phyloP scores from a whole-genome alignment of 2,329 filamentous ascomycete genomes.

The Ophiostoma novo-ulmi region DNA sequence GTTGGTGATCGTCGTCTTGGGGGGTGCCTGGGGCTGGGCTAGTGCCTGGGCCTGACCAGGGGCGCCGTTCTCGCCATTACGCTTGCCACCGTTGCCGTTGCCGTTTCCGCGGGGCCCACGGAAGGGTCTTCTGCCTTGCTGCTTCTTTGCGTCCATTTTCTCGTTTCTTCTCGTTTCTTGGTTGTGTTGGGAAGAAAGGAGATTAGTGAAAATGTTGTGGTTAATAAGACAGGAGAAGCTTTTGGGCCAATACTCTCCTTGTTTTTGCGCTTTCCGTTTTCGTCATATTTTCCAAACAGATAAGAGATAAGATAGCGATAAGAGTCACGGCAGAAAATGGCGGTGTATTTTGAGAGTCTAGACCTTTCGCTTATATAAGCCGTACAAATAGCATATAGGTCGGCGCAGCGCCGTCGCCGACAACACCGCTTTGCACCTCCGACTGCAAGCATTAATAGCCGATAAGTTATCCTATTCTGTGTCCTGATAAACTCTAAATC shows the following conservation, averaged over 20 bases:
- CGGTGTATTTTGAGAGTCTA: not conserved
- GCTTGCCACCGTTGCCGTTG: conserved; percentile 3
- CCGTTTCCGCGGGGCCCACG: not conserved
- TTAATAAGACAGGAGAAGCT: not conserved
- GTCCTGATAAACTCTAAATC: not conserved
- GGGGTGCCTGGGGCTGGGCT: not conserved
- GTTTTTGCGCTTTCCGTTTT: conserved; percentile 1
- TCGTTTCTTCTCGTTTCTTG: conserved; percentile 4
- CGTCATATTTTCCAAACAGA: conserved; percentile 17
- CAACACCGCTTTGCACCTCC: not conserved
- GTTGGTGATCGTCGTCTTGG: not conserved
- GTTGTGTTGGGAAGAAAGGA: not conserved
- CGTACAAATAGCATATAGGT: not conserved
- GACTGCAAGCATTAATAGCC: not conserved
- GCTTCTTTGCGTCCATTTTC: conserved; percentile 13
- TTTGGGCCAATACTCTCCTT: not conserved
- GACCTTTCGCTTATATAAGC: not conserved
- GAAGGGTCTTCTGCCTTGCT: conserved; percentile 10
- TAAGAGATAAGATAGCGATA: conserved; percentile 12
- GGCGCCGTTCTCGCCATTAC: not conserved
- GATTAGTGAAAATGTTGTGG: not conserved
- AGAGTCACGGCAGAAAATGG: not conserved
- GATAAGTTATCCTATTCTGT: not conserved
- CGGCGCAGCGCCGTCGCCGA: not conserved
- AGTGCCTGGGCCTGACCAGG: not conserved